phyloP scores from a whole-genome alignment of 2,329 filamentous ascomycete species.

The Aureobasidium sp. region DNA sequence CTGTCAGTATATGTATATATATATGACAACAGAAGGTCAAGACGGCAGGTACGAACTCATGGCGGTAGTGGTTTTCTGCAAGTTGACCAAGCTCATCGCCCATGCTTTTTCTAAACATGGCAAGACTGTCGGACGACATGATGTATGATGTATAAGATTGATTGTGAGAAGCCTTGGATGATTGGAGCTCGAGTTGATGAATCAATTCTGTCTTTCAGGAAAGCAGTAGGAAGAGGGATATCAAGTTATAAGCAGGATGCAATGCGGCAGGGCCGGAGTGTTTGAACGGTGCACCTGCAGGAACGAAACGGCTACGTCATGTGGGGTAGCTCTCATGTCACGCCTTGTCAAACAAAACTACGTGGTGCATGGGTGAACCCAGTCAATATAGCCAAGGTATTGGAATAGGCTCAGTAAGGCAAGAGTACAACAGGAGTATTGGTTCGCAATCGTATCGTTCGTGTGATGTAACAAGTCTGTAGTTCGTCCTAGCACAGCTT shows the following conservation, averaged over 20 bases:
- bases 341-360: not conserved
- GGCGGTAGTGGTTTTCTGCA: slow-evolving; percentile 52
- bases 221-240: not conserved
- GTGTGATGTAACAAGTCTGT: not conserved
- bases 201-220: not conserved
- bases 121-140: slow-evolving; percentile 42
- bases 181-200: not conserved
- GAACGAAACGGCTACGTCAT: slow-evolving; percentile 8
- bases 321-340: slow-evolving; percentile 5
- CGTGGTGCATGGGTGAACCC: not conserved
- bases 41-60: slow-evolving; percentile 37
- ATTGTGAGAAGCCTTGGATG: not conserved
- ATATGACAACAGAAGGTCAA: no score
- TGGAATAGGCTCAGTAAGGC: not conserved
- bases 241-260: not conserved
- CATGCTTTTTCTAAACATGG: slow-evolving; percentile 40
- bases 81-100: slow-evolving; percentile 47
- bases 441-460: not conserved
- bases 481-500: not conserved
- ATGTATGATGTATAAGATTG: not conserved
- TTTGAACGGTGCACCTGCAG: not conserved
- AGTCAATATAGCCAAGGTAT: not conserved
- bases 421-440: not conserved
- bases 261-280: not conserved
- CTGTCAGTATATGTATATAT: not conserved